These are phyloP conservation scores for Endocalyx cinctus DNA, from an alignment of 2,329 filamentous ascomycete genomes.

Conservation along the genomic window DNA sequence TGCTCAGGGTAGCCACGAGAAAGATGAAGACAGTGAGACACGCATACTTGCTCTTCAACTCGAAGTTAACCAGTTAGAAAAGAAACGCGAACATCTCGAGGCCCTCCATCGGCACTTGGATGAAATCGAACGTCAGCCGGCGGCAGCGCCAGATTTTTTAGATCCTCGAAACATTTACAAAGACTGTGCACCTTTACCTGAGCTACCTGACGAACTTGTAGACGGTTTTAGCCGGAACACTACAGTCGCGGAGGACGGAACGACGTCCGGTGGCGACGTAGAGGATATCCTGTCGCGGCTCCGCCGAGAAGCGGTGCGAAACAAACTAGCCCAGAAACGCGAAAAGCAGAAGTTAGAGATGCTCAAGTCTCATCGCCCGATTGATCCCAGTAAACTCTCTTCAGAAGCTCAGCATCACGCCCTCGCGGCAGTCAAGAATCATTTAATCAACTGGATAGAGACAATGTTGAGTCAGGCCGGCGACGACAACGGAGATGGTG, in stretches of 20 bases:
- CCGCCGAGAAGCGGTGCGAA: constrained; percentile 54
- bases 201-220: constrained; percentile 48
- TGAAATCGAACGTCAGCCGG: constrained; percentile 46
- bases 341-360: constrained; percentile 53
- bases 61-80: constrained; percentile 44
- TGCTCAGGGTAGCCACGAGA: constrained; percentile 9
- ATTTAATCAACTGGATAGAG: constrained; percentile 63
- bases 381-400: constrained; percentile 30
- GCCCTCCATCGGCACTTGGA: constrained; percentile 49
- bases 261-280: constrained; percentile 36
- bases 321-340: constrained; percentile 51
- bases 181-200: constrained; percentile 39
- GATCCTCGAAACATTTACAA: constrained; percentile 44
- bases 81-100: constrained; percentile 46
- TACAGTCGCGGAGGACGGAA: no score
- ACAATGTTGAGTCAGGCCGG: constrained; percentile 53
- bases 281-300: constrained; percentile 45
- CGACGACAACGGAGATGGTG: constrained; percentile 23
- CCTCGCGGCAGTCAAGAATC: constrained; percentile 50
- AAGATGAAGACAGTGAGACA: constrained; percentile 15
- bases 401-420: constrained; percentile 44
- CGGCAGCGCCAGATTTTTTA: constrained; percentile 46
- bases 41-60: constrained; percentile 46
- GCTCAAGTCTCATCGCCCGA: constrained; percentile 35
- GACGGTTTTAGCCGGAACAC: constrained; percentile 43